Percentiles rank a stretch among this genome's conserved stretches.
These are phyloP conservation scores for Beauveria medogensis DNA, from an alignment of 2,329 filamentous ascomycete genomes.

Conservation along the genomic window DNA sequence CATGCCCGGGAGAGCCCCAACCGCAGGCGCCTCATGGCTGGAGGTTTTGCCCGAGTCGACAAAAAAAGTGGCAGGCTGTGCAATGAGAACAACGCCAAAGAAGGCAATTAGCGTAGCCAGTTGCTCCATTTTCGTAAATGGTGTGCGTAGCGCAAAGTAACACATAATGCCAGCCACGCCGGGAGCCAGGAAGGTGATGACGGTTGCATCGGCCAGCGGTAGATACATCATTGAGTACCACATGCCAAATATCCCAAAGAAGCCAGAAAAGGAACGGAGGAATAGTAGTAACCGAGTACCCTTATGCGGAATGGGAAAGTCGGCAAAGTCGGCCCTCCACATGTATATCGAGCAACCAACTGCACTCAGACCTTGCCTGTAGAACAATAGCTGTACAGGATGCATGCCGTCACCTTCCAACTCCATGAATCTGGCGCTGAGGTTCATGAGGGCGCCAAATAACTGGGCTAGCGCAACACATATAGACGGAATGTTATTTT, in stretches of 20 bases:
- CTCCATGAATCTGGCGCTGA: constrained; percentile 69
- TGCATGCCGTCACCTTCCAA: constrained; percentile 64
- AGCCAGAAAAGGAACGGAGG: constrained; percentile 60
- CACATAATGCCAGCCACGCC: constrained; percentile 74
- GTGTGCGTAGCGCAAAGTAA: constrained; percentile 64
- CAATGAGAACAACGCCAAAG: constrained; percentile 74
- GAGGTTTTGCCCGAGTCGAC: constrained; percentile 9
- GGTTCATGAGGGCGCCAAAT: constrained; percentile 80
- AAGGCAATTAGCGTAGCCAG: constrained; percentile 69
- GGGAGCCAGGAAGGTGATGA: constrained; percentile 80
- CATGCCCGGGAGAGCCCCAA: constrained; percentile 19
- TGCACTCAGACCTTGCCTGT: constrained; percentile 67
- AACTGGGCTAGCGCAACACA: constrained; percentile 69
- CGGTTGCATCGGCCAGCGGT: constrained; percentile 77
- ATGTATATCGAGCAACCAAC: constrained; percentile 63
- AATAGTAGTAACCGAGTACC: constrained; percentile 62
- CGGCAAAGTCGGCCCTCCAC: constrained; percentile 57
- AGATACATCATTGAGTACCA: constrained; percentile 64
- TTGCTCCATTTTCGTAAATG: constrained; percentile 70
- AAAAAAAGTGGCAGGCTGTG: constrained; percentile 57
- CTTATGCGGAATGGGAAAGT: constrained; percentile 61
- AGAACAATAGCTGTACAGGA: constrained; percentile 78
- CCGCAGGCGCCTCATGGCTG: constrained; percentile 10
- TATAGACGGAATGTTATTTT: constrained; percentile 61
- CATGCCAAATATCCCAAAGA: constrained; percentile 72